Evolutionary conservation across 768 basidiomycete genomes (phyloP), one percentile per base, ranked within the genome.

Genomic region (Tubosaeta sp.): DNA sequence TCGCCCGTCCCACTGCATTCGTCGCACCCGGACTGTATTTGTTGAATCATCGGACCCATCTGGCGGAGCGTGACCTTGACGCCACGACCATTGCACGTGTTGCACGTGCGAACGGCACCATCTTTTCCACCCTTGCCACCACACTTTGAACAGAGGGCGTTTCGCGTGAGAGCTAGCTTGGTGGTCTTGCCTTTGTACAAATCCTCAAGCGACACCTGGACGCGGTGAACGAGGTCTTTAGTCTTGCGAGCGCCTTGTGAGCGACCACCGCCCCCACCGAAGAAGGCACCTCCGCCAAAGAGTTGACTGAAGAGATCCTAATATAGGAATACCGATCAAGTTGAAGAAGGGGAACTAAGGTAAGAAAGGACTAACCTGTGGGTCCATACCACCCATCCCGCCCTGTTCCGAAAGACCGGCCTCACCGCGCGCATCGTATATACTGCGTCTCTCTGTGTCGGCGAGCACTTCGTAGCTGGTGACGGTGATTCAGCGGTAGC

Each of bases 31-130:
- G 92, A 90, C 69, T 98, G 97, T 60, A 98, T 91, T 73, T 99
- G 95, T 72, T 99, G 97, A 62, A 99, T 91, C 97, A 99, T 99
- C 5, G 97, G 97, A 26, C 97, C 97, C 84, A 99, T 90, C 71
- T 98, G 97, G 55, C 97, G 89, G 55, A 98, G 74, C 47, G 88
- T 91, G 65, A 97, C 72, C 68, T 86, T 90, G 76, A 95, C 74
- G 63, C 97, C 97, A 58, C 92, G 91, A 51, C 97, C 97, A 63
- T 74, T 79, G 75, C 97, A 99, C 13, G 75, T 64, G 39, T 68
- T 57, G 72, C 97, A 99, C 26, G 77, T 64, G 66, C 85, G 82
- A 57, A 97, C 92, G 47, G 97, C 90, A 51, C 95, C 97, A 16
- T 97, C 95, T 73, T 98, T 98, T 51, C 97, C 97, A 44, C 97